Evolutionary conservation across 2,329 filamentous ascomycete genomes (phyloP).

Genomic region (Claviceps sorghi): DNA sequence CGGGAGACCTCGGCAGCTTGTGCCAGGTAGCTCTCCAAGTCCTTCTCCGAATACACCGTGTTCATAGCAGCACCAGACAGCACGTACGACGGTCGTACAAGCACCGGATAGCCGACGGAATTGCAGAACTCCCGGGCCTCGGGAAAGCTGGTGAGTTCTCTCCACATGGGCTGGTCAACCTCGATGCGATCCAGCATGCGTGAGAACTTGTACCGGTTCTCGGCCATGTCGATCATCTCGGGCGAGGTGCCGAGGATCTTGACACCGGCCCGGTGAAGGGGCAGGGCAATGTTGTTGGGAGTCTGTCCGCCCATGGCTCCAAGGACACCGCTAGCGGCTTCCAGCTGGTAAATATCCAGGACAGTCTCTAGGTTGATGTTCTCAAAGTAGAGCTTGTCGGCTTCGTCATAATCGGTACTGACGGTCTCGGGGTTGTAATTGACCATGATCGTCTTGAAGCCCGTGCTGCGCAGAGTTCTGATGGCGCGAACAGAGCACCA

Average conservation of each 20-base stretch:
- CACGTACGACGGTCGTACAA: constrained; percentile 93
- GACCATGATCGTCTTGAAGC: constrained; percentile 91
- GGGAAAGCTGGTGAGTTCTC: constrained; percentile 87
- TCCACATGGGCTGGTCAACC: constrained; percentile 96
- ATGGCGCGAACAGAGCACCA: constrained; percentile 97
- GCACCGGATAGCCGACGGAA: constrained; percentile 78
- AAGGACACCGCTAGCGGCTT: constrained; percentile 69
- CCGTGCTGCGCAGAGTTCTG: constrained; percentile 68
- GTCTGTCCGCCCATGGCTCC: constrained; percentile 96
- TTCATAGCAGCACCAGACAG: constrained; percentile 98
- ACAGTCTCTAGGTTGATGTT: constrained; percentile 85
- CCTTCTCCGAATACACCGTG: constrained; percentile 92
- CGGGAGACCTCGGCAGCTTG: constrained; percentile 88
- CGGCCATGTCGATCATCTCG: constrained; percentile 96
- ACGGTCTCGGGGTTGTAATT: constrained; percentile 90
- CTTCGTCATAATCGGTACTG: constrained; percentile 83
- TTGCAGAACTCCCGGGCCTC: constrained; percentile 81
- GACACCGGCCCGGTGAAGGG: constrained; percentile 74
- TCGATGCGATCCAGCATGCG: constrained; percentile 91
- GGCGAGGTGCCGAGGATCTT: constrained; percentile 91
- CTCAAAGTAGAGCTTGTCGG: constrained; percentile 90
- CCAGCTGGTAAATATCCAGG: constrained; percentile 83
- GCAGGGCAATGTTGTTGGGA: constrained; percentile 92
- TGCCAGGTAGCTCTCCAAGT: constrained; percentile 73
- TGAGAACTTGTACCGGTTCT: constrained; percentile 98